Percentiles rank a stretch among this genome's conserved stretches.
phyloP scores from a whole-genome alignment of 2,329 filamentous ascomycete genomes.

The Sporothrix sp. region DNA sequence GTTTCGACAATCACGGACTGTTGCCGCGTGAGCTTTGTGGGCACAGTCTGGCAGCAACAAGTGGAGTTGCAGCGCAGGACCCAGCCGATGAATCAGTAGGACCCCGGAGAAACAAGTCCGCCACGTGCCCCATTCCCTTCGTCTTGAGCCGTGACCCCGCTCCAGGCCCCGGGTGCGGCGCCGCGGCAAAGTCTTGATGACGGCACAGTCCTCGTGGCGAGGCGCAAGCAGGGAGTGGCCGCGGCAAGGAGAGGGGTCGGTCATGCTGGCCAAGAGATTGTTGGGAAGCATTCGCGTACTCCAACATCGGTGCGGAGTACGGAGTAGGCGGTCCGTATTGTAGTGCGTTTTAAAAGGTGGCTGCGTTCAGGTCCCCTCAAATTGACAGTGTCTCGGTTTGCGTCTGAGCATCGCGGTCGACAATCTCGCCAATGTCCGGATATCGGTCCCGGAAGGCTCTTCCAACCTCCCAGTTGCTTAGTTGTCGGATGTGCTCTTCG shows the following conservation, averaged over 20 bases:
- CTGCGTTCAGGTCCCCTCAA: too few species aligned
- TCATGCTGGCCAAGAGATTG: not conserved
- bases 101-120: slow-evolving; percentile 10
- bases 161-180: not conserved
- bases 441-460: slow-evolving; percentile 21
- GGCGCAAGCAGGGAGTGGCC: too few species aligned
- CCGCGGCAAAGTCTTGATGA: too few species aligned
- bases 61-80: not conserved
- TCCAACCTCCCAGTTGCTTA: slow-evolving; percentile 24
- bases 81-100: not conserved
- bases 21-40: too few species aligned
- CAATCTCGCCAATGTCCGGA: slow-evolving; percentile 20
- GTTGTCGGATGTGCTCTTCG: slow-evolving; percentile 24
- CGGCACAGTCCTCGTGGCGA: too few species aligned
- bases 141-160: not conserved
- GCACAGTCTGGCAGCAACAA: too few species aligned
- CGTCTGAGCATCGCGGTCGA: slow-evolving; percentile 16
- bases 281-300: not conserved
- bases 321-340: too few species aligned
- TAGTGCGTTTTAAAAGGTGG: too few species aligned
- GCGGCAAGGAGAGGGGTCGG: not conserved
- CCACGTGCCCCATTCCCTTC: not conserved
- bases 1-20: too few species aligned
- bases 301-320: not conserved
- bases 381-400: not conserved